phyloP scores from a whole-genome alignment of 31 red algal species.

The Odonthalia washingtoniensis region DNA sequence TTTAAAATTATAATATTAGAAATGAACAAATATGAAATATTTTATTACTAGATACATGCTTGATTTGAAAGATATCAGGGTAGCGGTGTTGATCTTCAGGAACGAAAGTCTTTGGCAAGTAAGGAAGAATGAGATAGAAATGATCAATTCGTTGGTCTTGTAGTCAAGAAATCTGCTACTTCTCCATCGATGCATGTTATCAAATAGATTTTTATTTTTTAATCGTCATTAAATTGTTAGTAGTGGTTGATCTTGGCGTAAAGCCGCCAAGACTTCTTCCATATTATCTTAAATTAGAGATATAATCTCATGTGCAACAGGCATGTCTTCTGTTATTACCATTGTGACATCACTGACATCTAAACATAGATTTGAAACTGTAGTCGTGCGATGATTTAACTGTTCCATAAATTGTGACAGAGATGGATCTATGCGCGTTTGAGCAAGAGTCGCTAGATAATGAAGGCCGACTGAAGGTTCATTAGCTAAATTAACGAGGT shows the following conservation, averaged over 20 bases:
- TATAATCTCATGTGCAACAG: neutral
- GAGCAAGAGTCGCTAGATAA: too few species aligned
- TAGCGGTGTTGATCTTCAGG: neutral
- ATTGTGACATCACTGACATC: neutral
- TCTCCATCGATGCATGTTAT: neutral
- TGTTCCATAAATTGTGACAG: neutral
- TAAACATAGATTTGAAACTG: neutral
- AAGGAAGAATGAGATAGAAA: neutral
- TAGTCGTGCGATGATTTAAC: neutral
- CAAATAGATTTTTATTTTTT: neutral
- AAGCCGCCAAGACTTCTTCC: neutral
- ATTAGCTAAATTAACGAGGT: too few species aligned
- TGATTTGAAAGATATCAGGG: neutral
- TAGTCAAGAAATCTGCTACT: neutral
- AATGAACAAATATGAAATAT: too few species aligned
- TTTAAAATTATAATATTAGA: too few species aligned
- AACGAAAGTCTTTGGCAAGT: neutral
- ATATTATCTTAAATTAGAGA: neutral
- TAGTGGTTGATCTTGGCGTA: neutral
- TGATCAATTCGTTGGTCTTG: neutral
- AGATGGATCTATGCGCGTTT: neutral
- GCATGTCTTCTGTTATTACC: neutral
- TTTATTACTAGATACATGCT: neutral
- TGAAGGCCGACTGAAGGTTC: too few species aligned
- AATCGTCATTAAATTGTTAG: neutral